Percentiles rank a stretch among this genome's conserved stretches.
Conservation (phyloP, 2,329 filamentous ascomycete genomes). For the Lecanosticta acicola region DNA sequence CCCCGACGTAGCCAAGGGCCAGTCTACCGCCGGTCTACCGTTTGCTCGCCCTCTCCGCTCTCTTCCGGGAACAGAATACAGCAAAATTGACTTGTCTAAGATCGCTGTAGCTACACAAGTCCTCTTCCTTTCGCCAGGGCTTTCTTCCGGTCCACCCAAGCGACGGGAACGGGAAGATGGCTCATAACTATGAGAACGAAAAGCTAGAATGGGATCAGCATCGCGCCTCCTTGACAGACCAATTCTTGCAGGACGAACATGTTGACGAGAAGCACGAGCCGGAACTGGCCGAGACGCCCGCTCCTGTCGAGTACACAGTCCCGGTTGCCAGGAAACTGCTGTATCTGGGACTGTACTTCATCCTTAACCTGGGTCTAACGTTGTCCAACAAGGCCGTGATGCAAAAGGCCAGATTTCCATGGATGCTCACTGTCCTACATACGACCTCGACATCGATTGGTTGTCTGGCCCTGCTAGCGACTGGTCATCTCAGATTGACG, state of each 20-base stretch:
- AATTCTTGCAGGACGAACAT: conserved; percentile 4
- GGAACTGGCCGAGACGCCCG: not conserved
- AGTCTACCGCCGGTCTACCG: too few species aligned
- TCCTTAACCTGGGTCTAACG: conserved; percentile 47
- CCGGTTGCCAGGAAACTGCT: conserved; percentile 21
- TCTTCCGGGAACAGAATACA: too few species aligned
- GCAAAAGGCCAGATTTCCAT: conserved; percentile 53
- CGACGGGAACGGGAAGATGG: conserved; percentile 1
- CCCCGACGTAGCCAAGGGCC: too few species aligned
- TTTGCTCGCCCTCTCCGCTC: too few species aligned
- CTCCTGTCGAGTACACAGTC: conserved; percentile 19
- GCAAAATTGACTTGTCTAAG: not conserved
- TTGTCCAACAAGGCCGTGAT: conserved; percentile 55
- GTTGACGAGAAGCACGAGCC: conserved; percentile 9
- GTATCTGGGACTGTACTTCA: conserved; percentile 42
- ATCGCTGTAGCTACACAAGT: not conserved
- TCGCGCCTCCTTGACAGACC: conserved; percentile 1
- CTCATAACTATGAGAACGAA: conserved; percentile 2
- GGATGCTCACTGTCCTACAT: conserved; percentile 56
- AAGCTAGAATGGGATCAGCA: conserved; percentile 4
- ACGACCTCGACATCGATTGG: conserved; percentile 54
- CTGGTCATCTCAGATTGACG: conserved; percentile 50
- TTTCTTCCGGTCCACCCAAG: too few species aligned
- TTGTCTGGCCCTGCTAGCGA: conserved; percentile 48
- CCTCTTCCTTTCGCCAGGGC: not conserved